phyloP scores from a whole-genome alignment of 371 early-diverging fungal species.

The Batkoa obscura region DNA sequence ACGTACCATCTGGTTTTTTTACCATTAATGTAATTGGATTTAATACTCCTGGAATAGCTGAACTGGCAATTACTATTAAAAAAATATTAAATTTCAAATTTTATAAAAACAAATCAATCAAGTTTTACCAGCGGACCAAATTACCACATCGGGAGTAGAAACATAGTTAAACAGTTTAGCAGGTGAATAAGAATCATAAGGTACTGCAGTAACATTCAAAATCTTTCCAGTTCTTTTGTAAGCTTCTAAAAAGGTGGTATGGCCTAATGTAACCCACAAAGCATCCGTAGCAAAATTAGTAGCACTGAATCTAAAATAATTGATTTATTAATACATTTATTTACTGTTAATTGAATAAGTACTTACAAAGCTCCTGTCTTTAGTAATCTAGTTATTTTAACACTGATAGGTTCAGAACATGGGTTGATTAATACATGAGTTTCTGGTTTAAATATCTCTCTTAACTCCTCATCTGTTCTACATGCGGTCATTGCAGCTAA shows the following conservation, averaged over 20 bases:
- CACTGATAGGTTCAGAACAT: conserved; percentile 28
- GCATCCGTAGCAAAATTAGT: conserved; percentile 45
- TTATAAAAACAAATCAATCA: not conserved
- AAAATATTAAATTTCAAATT: not conserved
- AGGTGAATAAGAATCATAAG: conserved; percentile 54
- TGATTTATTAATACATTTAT: conserved; percentile 10
- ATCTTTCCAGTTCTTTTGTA: conserved; percentile 71
- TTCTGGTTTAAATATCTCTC: conserved; percentile 37
- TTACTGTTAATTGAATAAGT: not conserved
- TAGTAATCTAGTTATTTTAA: conserved; percentile 13
- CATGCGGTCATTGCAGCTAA: conserved; percentile 60
- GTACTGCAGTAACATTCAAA: conserved; percentile 69
- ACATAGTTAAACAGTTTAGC: conserved; percentile 71
- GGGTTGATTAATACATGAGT: conserved; percentile 32
- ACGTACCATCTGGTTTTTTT: conserved; percentile 39
- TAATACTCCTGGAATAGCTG: conserved; percentile 56
- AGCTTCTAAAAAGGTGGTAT: conserved; percentile 75
- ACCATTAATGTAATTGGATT: conserved; percentile 60
- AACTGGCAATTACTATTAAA: conserved; percentile 38
- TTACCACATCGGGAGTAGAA: conserved; percentile 72
- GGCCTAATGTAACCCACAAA: conserved; percentile 59
- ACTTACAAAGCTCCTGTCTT: conserved; percentile 4
- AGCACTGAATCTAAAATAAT: conserved; percentile 37
- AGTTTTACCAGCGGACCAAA: conserved; percentile 55
- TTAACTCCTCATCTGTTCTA: conserved; percentile 58